These are phyloP conservation scores for Aspergillus nanangensis DNA, from an alignment of 495 filamentous ascomycete species.

Conservation along the genomic window DNA sequence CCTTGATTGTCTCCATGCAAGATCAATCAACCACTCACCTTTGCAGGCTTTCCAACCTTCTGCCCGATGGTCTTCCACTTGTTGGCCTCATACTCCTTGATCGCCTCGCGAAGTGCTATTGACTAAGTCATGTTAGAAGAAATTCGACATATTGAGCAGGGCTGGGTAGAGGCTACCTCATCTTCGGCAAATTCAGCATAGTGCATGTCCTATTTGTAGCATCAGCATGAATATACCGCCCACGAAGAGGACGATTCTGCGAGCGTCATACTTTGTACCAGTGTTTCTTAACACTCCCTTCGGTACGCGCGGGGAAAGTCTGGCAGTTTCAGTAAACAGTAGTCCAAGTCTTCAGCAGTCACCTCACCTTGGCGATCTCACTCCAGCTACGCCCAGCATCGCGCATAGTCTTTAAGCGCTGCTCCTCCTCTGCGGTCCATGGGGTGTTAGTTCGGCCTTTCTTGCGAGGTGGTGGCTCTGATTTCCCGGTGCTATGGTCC, in stretches of 20 bases:
- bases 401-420: constrained; percentile 85
- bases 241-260: constrained; percentile 5
- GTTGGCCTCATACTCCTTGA: constrained; percentile 97
- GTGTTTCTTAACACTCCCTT: constrained; percentile 98
- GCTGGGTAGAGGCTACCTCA: constrained; percentile 59
- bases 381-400: constrained; percentile 93
- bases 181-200: constrained; percentile 99
- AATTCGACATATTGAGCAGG: constrained; percentile 7
- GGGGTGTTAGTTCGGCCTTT: constrained; percentile 96
- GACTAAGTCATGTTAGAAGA: constrained; percentile 52
- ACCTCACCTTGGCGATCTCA: constrained; percentile 86
- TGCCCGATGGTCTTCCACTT: constrained; percentile 97
- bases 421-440: constrained; percentile 94
- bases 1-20: background rate
- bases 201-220: constrained; percentile 77
- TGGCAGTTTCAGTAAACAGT: constrained; percentile 37
- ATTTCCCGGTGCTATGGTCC: constrained; percentile 26
- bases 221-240: constrained; percentile 19
- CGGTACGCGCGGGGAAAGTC: constrained; percentile 89
- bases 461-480: constrained; percentile 63
- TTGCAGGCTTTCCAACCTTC: constrained; percentile 97
- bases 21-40: constrained; percentile 50
- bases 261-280: constrained; percentile 84
- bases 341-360: constrained; percentile 1
- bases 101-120: constrained; percentile 80